phyloP scores from a whole-genome alignment of 352 stramenopile genomes.

The Globisporangium yorkense region DNA sequence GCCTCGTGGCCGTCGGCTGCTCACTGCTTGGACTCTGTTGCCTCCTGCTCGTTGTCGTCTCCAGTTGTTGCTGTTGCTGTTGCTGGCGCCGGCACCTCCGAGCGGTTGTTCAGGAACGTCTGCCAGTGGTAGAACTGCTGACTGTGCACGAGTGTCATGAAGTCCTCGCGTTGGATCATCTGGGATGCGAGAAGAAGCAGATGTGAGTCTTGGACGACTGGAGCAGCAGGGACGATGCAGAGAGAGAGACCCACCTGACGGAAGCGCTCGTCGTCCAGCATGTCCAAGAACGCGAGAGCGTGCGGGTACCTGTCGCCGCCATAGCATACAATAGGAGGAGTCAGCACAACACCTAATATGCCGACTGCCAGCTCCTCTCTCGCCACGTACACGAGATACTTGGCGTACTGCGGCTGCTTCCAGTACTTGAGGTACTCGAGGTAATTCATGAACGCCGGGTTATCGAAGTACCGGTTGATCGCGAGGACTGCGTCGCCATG shows the following conservation, averaged over 20 bases:
- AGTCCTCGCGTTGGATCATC: slow-evolving; percentile 84
- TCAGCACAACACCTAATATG: not conserved
- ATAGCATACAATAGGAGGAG: not conserved
- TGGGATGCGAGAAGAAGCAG: slow-evolving; percentile 18
- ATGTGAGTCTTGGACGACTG: not conserved
- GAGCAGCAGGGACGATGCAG: not conserved
- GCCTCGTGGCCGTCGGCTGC: not conserved
- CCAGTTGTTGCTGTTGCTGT: not conserved
- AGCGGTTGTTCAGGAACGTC: slow-evolving; percentile 80
- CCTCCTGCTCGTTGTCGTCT: slow-evolving; percentile 1
- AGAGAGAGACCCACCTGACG: slow-evolving; percentile 37
- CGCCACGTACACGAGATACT: slow-evolving; percentile 80
- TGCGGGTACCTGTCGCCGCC: slow-evolving; percentile 60
- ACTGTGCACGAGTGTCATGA: slow-evolving; percentile 81
- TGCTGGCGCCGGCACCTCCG: slow-evolving; percentile 28
- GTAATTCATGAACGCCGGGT: slow-evolving; percentile 88
- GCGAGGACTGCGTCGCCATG: slow-evolving; percentile 49
- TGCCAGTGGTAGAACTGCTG: slow-evolving; percentile 91
- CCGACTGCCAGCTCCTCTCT: not conserved
- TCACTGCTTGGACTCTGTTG: not conserved
- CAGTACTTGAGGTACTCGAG: slow-evolving; percentile 91
- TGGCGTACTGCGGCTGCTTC: slow-evolving; percentile 89
- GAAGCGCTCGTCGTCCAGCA: slow-evolving; percentile 85
- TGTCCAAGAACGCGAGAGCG: slow-evolving; percentile 83
- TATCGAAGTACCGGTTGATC: slow-evolving; percentile 90